Evolutionary conservation across 495 filamentous ascomycete genomes (phyloP), one percentile per base, ranked within the genome.

Genomic region (Hypoxylon rickii): DNA sequence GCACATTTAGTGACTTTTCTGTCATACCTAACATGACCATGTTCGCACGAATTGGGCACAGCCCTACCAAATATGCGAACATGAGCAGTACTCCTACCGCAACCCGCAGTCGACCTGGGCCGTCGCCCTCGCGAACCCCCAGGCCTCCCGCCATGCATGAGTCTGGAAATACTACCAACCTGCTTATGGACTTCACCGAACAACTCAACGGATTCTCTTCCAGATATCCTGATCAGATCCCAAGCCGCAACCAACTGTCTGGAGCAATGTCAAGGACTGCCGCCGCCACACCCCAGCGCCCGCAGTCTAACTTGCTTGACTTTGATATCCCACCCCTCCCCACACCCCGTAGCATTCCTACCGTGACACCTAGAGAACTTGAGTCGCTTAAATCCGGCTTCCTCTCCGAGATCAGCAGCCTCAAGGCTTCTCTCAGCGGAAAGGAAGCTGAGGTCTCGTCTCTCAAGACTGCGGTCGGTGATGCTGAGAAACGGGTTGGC

Each of bases 401-500:
- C 66, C 80, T 90, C 37, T 93, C 91, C 3, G 88, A 98, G 66
- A 92, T 98, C 44, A 92, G 87, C 41, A 89, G 88, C 16, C 81
- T 98, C 24, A 92, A 87, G 56, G 95, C 95, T 3, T 89, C 88
- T 13, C 82, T 98, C 7, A 89, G 83, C 50, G 94, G 94, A 29
- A 92, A 89, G 61, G 93, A 97, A 64, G 93, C 91, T 10, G 91
- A 98, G 64, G 89, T 92, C 40, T 73, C 81, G 11, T 89, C 84
- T 49, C 83, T 97, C 29, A 96, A 95, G 65, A 82, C 84, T 31
- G 90, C 95, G 8, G 85, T 97, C 36, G 79, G 79, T 13, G 90
- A 96, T 68, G 91, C 95, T 1, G 94, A 98, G 72, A 84, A 88
- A 61, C 85, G 92, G n/a, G 91, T 93, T 18, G 92, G 90, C 12